Base-by-base conservation (phyloP, 768 basidiomycete genomes). In the Tulasnella sp. region DNA sequence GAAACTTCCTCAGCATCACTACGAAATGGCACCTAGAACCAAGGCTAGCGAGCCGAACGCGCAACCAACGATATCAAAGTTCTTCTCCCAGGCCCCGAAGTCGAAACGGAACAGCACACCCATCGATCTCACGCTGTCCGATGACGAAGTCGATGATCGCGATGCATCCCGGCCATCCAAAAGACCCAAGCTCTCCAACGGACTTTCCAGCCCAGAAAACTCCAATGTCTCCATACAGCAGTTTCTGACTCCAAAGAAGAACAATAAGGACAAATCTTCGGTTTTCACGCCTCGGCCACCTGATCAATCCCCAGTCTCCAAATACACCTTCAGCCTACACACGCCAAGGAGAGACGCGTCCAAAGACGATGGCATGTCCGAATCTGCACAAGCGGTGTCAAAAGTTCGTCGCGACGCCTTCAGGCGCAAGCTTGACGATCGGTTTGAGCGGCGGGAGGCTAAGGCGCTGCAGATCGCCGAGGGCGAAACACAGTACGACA, bases 51-150 rank as follows among this genome's bases (percentile, higher is more conserved):
- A 38, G 34, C 5, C 7, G 7, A 15, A 38, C 34, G 43, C 56
- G 44, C 77, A 78, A 52, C 62, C 71, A 0, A 69, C 67, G 2
- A 74, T 78, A 12, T 78, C 77, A 1, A 66, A 69, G 0, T 78
- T 73, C 66, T 78, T 78, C 64, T 65, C 69, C 1, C 66, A 66
- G 58, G 15, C 53, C 24, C 12, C 29, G 29, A 64, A 49, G 55
- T 64, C 24, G 60, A 75, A 74, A 59, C 69, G 75, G 31, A 57
- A 67, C 5, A 42, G 50, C 57, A 56, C 66, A 63, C 73, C 73
- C 17, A 78, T 84, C 56, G 83, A 84, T 71, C 69, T 84, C 62
- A 82, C 83, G 10, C 54, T 66, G 25, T 77, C 75, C 49, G 74
- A 72, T 43, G 64, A 63, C 25, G 50, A 64, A n/a, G n/a, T n/a